Base-by-base conservation (phyloP, 2,329 filamentous ascomycete species). In the Plectosphaerella sp. region DNA sequence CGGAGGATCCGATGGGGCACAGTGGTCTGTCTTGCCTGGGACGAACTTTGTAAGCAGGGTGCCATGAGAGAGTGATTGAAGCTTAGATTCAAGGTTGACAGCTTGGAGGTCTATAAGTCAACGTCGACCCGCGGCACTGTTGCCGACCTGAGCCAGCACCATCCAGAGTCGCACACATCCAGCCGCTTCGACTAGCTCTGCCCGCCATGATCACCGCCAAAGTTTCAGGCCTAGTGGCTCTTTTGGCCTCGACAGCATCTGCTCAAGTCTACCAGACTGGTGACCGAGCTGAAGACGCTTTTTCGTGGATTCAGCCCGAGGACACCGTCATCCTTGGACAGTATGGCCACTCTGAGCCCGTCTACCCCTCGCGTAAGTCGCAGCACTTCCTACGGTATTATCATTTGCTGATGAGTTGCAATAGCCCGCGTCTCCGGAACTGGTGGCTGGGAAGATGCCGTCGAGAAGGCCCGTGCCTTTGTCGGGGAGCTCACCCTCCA, bases 241-340 rank as follows among this genome's bases (percentile, higher is more conserved):
- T 68, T 55, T 58, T 64, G 46, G 58, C 62, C 39, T 56, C 60
- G n/a, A 45, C 56, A 25, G 64, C 56, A 48, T 58, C 52, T 41
- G 61, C 59, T 11, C 66, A 68, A 47, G 52, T 55, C 20, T 69
- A 61, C 42, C 61, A 59, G 18, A 35, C 59, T 6, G 45, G 54
- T 16, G 54, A 52, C 4, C 41, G 41, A 3, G 15, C 45, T n/a
- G 45, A 48, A 8, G 20, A 33, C 10, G 33, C 46, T 2, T 48
- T 48, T 10, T 22, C 46, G 5, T 48, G 16, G 16, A 37, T 24
- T 20, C 46, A 48, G n/a, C 46, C 46, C 9, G 16, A 9, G 28
- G 36, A 48, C 33, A 48, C 46, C 10, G 36, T 33, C 8, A 37
- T 48, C 18, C 46, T 48, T 10, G 46, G 46, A 14, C 46, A 48